Base-by-base conservation (phyloP, 1,284 basidiomycete genomes). In the Phylloboletellus chloephorus region DNA sequence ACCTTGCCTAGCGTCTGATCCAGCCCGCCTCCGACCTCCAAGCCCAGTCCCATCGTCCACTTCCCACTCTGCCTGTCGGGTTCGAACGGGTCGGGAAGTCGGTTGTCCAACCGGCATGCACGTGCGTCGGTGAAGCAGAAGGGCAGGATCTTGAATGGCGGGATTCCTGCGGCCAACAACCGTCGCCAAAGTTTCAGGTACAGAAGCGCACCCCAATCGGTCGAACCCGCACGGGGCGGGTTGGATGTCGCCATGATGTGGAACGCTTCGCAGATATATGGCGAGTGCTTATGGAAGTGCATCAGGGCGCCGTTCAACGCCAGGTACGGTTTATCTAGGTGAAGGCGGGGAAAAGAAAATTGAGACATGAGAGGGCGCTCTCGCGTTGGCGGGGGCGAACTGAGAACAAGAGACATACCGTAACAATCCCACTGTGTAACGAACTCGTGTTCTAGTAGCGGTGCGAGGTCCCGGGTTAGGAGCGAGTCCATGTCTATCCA, bases 401-500 rank as follows among this genome's bases (percentile, higher is more conserved):
- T 7, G n/a, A 5, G 31, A 20, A 13, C 24, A 9, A 32, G 6
- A 12, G 3, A 66, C 82, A 48, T 56, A 91, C 91, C 88, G 54
- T 94, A 94, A 58, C 93, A 96, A 61, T 97, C 93, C 93, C 92
- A 96, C 56, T 95, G 90, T 3, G 87, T 91, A 9, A 96, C 87
- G 60, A 93, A 97, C 63, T 97, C 93, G 54, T 88, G 85, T 64
- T 95, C 92, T 3, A 87, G 70, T 40, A 96, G 67, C 7, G 90
- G 88, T 2, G 81, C 69, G 19, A 96, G 67, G 63, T 92, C 88
- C 43, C 92, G 68, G 33, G 89, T 93, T 47, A 95, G 68, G 43
- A 97, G 71, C 45, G 87, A 86, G 64, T 97, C 93, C 89, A 96
- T 95, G 58, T 97, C 93, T 37, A 95, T 73, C 93, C 93, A 97